Percentiles rank a stretch among this genome's conserved stretches.
Evolutionary conservation across 768 basidiomycete species (phyloP).

Genomic region (Lactarius tabidus): DNA sequence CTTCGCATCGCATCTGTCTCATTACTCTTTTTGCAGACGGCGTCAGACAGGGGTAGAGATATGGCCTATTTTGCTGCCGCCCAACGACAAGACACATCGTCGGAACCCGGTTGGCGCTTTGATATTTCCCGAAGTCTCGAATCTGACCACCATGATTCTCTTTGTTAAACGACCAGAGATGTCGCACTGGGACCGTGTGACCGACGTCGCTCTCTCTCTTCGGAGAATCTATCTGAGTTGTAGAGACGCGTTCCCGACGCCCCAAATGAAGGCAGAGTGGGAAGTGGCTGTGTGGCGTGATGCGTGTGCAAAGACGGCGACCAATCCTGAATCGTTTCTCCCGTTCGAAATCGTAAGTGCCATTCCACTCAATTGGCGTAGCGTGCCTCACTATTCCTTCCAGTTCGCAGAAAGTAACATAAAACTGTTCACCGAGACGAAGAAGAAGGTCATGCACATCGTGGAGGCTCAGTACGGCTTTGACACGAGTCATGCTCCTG

Average conservation of each 20-base stretch:
- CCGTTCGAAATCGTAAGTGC: not conserved
- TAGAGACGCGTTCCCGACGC: conserved; percentile 7
- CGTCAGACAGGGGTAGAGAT: not conserved
- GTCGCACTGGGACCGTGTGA: not conserved
- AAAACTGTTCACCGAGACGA: not conserved
- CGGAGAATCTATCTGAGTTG: conserved; percentile 5
- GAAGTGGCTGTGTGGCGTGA: not conserved
- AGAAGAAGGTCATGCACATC: not conserved
- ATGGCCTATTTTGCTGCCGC: not conserved
- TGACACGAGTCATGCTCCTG: conserved; percentile 5
- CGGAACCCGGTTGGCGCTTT: not conserved
- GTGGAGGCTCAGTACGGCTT: conserved; percentile 11
- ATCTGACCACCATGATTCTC: not conserved
- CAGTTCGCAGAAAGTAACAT: not conserved
- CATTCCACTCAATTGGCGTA: not conserved
- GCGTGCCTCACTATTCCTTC: not conserved
- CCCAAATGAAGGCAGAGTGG: not conserved
- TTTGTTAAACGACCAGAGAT: not conserved
- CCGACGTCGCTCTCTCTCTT: not conserved
- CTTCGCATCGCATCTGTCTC: not conserved
- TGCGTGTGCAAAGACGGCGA: not conserved
- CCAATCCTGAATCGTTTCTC: not conserved
- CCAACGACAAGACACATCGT: not conserved
- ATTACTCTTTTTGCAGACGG: not conserved
- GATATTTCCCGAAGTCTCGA: not conserved